These are phyloP conservation scores for Begonia loranthoides DNA, from an alignment of 306 rosid species.

Conservation along the genomic window DNA sequence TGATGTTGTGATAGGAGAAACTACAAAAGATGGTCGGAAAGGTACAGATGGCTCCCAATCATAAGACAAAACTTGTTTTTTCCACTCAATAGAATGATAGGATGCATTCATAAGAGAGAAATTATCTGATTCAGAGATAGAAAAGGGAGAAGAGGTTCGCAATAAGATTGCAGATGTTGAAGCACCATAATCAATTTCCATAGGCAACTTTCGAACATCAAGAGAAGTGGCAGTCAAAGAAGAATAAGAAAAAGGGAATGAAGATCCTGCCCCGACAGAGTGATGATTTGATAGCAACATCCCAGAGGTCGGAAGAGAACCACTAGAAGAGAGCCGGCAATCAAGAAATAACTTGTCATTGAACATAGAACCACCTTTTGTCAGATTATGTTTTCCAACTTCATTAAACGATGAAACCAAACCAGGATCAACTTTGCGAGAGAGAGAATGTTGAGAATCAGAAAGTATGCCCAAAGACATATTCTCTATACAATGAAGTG, in stretches of 20 bases:
- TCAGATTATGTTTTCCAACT: constrained; percentile 11
- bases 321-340: constrained; percentile 19
- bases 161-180: constrained; percentile 22
- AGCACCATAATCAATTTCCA: constrained; percentile 23
- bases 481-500: constrained; percentile 23
- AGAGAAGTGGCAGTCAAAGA: constrained; percentile 15
- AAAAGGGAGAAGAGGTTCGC: constrained; percentile 25
- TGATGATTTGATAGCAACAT: constrained; percentile 19
- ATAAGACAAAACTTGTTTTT: constrained; percentile 26
- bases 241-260: constrained; percentile 28
- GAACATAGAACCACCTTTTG: background rate
- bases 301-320: constrained; percentile 10
- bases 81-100: constrained; percentile 23
- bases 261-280: constrained; percentile 25
- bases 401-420: constrained; percentile 10
- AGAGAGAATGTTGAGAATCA: constrained; percentile 13
- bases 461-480: constrained; percentile 7
- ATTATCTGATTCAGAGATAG: constrained; percentile 31
- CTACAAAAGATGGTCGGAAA: constrained; percentile 67
- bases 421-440: constrained; percentile 9
- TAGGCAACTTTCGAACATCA: constrained; percentile 25
- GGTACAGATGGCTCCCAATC: constrained; percentile 96
- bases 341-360: constrained; percentile 10
- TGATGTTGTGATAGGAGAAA: constrained; percentile 35
- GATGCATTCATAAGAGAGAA: constrained; percentile 21